phyloP scores from a whole-genome alignment of 306 rosid species.

The Pueraria montana region DNA sequence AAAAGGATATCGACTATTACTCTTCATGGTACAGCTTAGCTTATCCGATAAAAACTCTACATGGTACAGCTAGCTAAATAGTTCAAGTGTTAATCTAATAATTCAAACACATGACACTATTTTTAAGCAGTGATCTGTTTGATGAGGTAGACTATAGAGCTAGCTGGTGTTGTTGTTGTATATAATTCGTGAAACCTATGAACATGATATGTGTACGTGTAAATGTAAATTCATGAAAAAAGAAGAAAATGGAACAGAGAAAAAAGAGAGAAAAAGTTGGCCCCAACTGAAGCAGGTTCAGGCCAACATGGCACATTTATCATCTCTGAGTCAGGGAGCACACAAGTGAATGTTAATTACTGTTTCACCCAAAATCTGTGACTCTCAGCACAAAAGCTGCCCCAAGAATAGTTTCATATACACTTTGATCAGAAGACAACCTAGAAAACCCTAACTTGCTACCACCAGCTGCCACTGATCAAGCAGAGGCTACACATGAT shows the following conservation, averaged over 20 bases:
- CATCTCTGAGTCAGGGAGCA: background rate
- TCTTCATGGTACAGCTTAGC: slow-evolving; percentile 3
- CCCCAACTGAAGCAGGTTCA: slow-evolving; percentile 21
- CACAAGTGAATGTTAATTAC: slow-evolving; percentile 40
- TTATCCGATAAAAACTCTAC: background rate
- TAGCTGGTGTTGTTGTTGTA: background rate
- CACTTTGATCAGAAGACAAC: slow-evolving; percentile 33
- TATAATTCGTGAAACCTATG: slow-evolving; percentile 2
- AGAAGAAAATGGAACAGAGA: slow-evolving; percentile 10
- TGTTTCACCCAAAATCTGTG: slow-evolving; percentile 32
- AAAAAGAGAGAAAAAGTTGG: slow-evolving; percentile 2
- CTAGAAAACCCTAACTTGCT: slow-evolving; percentile 52
- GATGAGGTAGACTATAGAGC: slow-evolving; percentile 34
- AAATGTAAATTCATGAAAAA: slow-evolving; percentile 2
- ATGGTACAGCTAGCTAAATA: slow-evolving; percentile 26
- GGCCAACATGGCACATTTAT: slow-evolving; percentile 22
- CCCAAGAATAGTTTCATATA: slow-evolving; percentile 27
- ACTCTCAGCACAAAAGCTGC: slow-evolving; percentile 39
- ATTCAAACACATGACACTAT: slow-evolving; percentile 35
- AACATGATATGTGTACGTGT: slow-evolving; percentile 12
- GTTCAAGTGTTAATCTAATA: slow-evolving; percentile 22
- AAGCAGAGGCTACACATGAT: slow-evolving; percentile 42
- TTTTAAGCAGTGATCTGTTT: slow-evolving; percentile 22
- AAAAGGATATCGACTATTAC: slow-evolving; percentile 22
- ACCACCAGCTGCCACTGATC: slow-evolving; percentile 28